Conservation (phyloP, 768 basidiomycete genomes). For the Coprinellus aureogranulatus region DNA sequence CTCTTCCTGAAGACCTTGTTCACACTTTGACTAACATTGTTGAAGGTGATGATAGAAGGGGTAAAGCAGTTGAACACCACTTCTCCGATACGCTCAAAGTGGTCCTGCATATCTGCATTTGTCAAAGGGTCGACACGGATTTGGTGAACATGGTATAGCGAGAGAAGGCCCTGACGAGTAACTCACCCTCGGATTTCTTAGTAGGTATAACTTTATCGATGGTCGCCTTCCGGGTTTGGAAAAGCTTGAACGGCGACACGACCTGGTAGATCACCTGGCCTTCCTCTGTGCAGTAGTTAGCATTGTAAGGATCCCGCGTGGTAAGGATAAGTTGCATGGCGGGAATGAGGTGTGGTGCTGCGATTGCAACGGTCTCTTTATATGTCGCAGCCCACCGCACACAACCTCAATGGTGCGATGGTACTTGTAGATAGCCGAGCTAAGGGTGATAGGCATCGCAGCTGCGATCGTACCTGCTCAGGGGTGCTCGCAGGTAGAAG, state of each 20-base stretch:
- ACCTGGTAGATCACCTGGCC: conserved; percentile 22
- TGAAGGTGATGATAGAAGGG: conserved; percentile 10
- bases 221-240: conserved; percentile 7
- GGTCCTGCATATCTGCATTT: conserved; percentile 1
- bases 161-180: too few species aligned
- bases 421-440: too few species aligned
- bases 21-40: neutral
- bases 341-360: neutral
- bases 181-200: too few species aligned
- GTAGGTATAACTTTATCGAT: conserved; percentile 14
- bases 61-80: conserved; percentile 13
- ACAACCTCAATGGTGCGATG: too few species aligned
- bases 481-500: too few species aligned
- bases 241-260: conserved; percentile 10
- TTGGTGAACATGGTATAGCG: too few species aligned
- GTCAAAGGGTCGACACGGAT: neutral
- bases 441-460: too few species aligned
- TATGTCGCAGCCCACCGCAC: too few species aligned
- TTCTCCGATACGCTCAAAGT: conserved; percentile 12
- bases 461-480: too few species aligned
- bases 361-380: too few species aligned
- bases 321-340: conserved; percentile 22
- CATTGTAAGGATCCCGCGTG: conserved; percentile 17
- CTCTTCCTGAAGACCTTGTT: conserved; percentile 20
- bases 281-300: conserved; percentile 17